Evolutionary conservation across 305 asterid species (phyloP).

Genomic region (Stenogyne calaminthoides): DNA sequence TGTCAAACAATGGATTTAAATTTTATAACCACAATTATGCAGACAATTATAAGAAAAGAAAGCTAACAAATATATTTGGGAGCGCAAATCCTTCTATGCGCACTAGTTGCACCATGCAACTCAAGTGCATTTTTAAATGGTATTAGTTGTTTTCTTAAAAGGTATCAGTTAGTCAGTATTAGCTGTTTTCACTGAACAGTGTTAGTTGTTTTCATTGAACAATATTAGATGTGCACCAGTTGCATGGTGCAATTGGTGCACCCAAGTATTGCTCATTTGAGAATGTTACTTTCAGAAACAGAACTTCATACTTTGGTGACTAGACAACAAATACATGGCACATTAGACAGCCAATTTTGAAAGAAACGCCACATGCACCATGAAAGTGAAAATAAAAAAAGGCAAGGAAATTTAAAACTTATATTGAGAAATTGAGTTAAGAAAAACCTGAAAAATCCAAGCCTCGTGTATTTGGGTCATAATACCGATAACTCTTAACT

Average conservation of each 20-base stretch:
- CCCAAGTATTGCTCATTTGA: neutral
- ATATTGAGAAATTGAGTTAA: neutral
- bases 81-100: neutral
- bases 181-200: too few relatives aligned
- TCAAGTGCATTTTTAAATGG: too few relatives aligned
- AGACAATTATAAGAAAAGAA: neutral
- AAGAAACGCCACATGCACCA: neutral
- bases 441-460: constrained; percentile 67
- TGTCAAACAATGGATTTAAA: constrained; percentile 1
- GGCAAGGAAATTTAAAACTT: neutral
- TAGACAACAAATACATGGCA: neutral
- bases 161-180: too few relatives aligned
- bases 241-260: too few relatives aligned
- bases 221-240: too few relatives aligned
- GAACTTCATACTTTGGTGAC: neutral
- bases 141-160: too few relatives aligned
- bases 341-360: neutral
- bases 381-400: neutral
- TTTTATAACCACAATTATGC: neutral
- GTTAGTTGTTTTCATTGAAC: too few relatives aligned
- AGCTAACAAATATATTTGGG: neutral
- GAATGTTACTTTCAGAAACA: neutral
- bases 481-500: constrained; percentile 67
- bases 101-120: too few relatives aligned
- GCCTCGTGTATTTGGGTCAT: constrained; percentile 68